Percentiles rank a stretch among this genome's conserved stretches.
Evolutionary conservation across 345 rosid genomes (phyloP).

Genomic region (Psidium friedrichsthalianum): DNA sequence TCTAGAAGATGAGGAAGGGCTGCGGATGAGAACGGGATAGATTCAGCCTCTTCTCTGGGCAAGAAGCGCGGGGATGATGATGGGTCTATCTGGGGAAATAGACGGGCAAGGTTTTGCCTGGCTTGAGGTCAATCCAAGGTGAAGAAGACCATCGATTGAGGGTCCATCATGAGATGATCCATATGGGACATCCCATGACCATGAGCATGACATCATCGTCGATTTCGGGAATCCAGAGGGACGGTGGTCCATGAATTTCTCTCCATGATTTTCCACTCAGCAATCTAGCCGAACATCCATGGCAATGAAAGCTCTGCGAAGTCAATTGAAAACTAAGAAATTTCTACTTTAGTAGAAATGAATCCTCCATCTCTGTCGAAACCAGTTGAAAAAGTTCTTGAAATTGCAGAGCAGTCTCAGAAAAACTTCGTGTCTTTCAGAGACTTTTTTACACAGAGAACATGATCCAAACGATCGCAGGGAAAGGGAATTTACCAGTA

Average conservation of each 20-base stretch:
- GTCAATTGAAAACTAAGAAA: not conserved
- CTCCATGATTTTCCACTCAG: not conserved
- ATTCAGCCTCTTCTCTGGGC: slow-evolving; percentile 21
- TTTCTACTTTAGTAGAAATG: not conserved
- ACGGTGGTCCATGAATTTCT: no score
- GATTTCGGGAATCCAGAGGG: not conserved
- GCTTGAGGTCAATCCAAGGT: slow-evolving; percentile 18
- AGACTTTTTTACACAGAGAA: not conserved
- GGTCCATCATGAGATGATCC: slow-evolving; percentile 12
- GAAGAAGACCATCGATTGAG: slow-evolving; percentile 22
- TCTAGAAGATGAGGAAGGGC: slow-evolving; percentile 19
- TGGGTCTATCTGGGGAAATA: slow-evolving; percentile 18
- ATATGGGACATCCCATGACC: not conserved
- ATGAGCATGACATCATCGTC: not conserved
- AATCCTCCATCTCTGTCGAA: not conserved
- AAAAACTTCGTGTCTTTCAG: not conserved
- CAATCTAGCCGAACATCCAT: not conserved
- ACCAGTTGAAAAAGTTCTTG: not conserved
- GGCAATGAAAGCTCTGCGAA: not conserved
- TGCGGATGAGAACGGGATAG: slow-evolving; percentile 19
- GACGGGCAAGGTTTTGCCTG: slow-evolving; percentile 13
- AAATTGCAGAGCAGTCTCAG: not conserved
- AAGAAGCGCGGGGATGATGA: slow-evolving; percentile 19
- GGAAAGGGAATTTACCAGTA: not conserved
- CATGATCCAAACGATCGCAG: not conserved